phyloP scores from a whole-genome alignment of 2,329 filamentous ascomycete genomes.

The Zelopaecilomyces penicillatus region DNA sequence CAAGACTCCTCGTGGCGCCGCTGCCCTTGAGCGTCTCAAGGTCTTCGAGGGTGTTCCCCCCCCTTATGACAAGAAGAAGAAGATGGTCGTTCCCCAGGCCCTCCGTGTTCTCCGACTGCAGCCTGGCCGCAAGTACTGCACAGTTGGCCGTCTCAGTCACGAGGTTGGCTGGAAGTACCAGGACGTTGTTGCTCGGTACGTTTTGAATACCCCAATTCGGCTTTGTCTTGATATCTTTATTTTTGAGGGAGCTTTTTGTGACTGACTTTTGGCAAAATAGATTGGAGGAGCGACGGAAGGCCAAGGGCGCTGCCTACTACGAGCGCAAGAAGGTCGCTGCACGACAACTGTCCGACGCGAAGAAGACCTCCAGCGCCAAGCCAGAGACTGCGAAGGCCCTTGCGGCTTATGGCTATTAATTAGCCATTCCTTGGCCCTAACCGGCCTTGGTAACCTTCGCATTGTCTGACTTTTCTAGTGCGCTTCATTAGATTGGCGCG shows the following conservation, averaged over 20 bases:
- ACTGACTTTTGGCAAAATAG: constrained; percentile 35
- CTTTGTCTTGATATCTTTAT: constrained; percentile 11
- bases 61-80: constrained; percentile 99
- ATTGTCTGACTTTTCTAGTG: constrained; percentile 40
- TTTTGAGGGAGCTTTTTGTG: constrained; percentile 1
- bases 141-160: constrained; percentile 92
- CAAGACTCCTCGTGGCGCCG: constrained; percentile 97
- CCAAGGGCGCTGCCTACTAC: constrained; percentile 98
- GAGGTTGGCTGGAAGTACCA: constrained; percentile 99
- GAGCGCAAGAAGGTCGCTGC: constrained; percentile 97
- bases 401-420: constrained; percentile 84
- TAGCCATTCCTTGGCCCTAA: constrained; percentile 21
- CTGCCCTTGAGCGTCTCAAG: constrained; percentile 97
- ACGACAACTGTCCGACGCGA: constrained; percentile 83
- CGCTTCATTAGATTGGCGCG: constrained; percentile 48
- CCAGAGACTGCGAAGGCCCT: constrained; percentile 82
- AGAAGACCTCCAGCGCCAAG: constrained; percentile 85
- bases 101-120: constrained; percentile 93
- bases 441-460: constrained; percentile 25
- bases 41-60: constrained; percentile 98
- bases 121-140: constrained; percentile 99
- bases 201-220: constrained; percentile 20
- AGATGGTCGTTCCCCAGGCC: constrained; percentile 97
- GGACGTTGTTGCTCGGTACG: constrained; percentile 95
- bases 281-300: constrained; percentile 99